Base-by-base conservation (phyloP, 352 stramenopile genomes). In the Globisporangium lucens region DNA sequence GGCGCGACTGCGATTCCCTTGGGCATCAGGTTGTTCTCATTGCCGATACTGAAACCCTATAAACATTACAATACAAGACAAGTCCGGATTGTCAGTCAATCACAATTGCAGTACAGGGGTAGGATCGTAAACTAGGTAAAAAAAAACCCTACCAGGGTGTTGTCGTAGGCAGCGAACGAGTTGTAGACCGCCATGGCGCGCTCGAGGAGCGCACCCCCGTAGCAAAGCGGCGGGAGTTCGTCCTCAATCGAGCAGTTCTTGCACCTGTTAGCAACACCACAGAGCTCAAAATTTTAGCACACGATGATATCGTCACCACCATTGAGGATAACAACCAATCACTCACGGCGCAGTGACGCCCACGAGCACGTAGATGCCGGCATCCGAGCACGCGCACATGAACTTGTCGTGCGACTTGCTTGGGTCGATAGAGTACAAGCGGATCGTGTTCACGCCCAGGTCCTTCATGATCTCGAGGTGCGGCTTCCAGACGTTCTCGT, bases 361-460 rank as follows among this genome's bases (percentile, higher is more conserved):
- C 8, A 85, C 63, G 55, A 87, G 69, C 46, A 81, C 78, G 72
- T 87, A 87, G 60, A 87, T 85, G 49, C 78, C 78, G 2, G 75
- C 79, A 30, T 79, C 52, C 36, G 78, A 70, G 56, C 78, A 67
- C 57, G 78, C 81, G 64, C 83, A 91, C 85, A 94, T 94, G 56
- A 94, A 94, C 67, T 79, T 79, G 75, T 91, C 82, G 66, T 94
- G 84, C 38, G 76, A 75, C 62, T 82, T 70, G 49, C 56, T 66
- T 27, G 83, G 80, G 71, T 94, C 81, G 7, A 94, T 78, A 27
- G 74, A 76, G 70, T 94, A 92, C 10, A 94, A 65, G 13, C 83
- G 82, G 30, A 94, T 74, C 10, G 79, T 82, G 70, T 94, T 94
- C 30, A 91, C 77, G 29, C 79, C 79, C 0, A 94, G 64, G 61